Conservation (phyloP, 1,139 yeast species). For the Nadsonia starkeyi-henricii region DNA sequence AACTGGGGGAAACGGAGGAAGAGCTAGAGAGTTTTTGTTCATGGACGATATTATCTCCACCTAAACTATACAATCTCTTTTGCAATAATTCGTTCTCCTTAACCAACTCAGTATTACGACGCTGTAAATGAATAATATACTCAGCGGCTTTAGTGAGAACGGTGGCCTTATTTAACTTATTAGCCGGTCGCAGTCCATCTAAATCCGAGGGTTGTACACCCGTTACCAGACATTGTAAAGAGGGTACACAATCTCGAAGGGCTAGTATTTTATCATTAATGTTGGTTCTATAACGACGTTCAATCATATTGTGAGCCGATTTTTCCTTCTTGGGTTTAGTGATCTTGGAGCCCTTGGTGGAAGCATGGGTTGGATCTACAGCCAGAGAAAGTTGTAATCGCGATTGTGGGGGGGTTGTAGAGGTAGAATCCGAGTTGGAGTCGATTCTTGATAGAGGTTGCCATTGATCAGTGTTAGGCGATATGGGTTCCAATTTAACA, state of each 20-base stretch:
- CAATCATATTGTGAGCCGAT: constrained; percentile 65
- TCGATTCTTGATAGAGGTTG: too few species aligned
- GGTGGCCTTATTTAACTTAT: constrained; percentile 76
- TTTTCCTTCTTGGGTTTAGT: constrained; percentile 33
- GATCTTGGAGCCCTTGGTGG: constrained; percentile 7
- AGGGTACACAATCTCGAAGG: constrained; percentile 63
- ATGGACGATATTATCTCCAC: too few species aligned
- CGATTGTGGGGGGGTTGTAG: too few species aligned
- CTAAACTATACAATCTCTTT: background rate
- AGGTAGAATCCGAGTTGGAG: too few species aligned
- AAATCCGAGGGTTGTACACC: constrained; percentile 32
- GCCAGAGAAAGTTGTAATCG: too few species aligned
- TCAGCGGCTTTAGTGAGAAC: constrained; percentile 83
- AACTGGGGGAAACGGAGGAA: background rate
- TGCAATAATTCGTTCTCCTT: constrained; percentile 39
- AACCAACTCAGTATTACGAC: constrained; percentile 43
- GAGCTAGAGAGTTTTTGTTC: background rate
- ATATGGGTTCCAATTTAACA: background rate
- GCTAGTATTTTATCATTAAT: constrained; percentile 61
- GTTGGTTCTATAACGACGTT: constrained; percentile 63
- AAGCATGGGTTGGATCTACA: background rate
- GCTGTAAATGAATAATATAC: constrained; percentile 71
- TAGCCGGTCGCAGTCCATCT: constrained; percentile 82
- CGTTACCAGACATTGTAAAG: constrained; percentile 26
- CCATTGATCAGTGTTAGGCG: background rate